Evolutionary conservation across 106 monocot species (phyloP), one percentile per base, ranked within the genome.

Genomic region (Dendrobium nobile): DNA sequence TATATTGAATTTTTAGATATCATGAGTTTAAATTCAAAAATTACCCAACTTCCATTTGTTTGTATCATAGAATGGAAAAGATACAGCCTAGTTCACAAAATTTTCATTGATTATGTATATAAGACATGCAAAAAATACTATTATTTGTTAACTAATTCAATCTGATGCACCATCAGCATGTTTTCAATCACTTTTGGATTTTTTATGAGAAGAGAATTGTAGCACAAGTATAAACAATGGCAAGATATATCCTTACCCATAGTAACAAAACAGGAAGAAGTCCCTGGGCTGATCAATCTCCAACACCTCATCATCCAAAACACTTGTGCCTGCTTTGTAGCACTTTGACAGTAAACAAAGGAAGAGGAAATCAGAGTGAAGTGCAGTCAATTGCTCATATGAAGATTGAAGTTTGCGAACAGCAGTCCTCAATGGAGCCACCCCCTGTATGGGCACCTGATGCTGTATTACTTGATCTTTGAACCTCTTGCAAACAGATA

Each of bases 261-360:
- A 99, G 82, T 99, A 99, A 73, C 87, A 93, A 80, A 88, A 99
- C 26, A 99, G 95, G 75, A 99, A 99, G n/a, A 99, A 79, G 40
- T 99, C 98, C 84, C 73, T 89, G 77, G 98, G 95, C 59, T 90
- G 88, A 79, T 99, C 93, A 85, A 94, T 87, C 76, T 95, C 98
- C 54, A 88, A 85, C 61, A 95, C 82, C 78, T 91, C 91, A 75
- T 91, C 88, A 16, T 93, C 89, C 65, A 99, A 79, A 47, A 95
- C 70, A 80, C 80, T 86, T 58, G 89, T 78, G 55, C 87, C 89
- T 64, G 91, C 87, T 78, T 99, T 99, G 56, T 95, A 99, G 72
- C 87, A 86, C 79, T 95, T 99, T 41, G 98, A 76, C 41, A 95
- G 82, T 58, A 99, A 65, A 86, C 98, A 99, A 51, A 99, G 89